Percentiles rank a stretch among this genome's conserved stretches.
Conservation (phyloP, 441 rosid genomes). For the Sinapis alba region DNA sequence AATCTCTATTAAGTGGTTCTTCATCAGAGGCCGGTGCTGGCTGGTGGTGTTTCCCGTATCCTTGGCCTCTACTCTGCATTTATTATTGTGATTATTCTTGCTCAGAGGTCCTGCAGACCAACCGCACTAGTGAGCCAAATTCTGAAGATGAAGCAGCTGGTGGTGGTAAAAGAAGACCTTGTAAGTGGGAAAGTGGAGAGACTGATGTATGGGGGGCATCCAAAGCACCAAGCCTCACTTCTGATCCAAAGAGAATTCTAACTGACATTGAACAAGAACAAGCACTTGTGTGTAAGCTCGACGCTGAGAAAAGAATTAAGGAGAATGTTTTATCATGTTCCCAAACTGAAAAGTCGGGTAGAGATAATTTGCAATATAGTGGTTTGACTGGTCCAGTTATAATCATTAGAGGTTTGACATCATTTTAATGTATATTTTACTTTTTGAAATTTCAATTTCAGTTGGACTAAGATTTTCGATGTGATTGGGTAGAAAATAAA, state of each 20-base stretch:
- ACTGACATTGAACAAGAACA: slow-evolving; percentile 84
- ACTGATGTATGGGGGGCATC: slow-evolving; percentile 76
- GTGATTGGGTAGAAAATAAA: no score
- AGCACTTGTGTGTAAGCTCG: slow-evolving; percentile 84
- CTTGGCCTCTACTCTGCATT: slow-evolving; percentile 15
- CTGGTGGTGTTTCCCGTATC: no score
- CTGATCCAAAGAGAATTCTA: slow-evolving; percentile 81
- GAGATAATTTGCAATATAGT: slow-evolving; percentile 80
- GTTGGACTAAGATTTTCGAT: no score
- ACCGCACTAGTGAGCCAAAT: slow-evolving; percentile 56
- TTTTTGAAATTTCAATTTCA: no score
- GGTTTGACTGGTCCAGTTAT: slow-evolving; percentile 85
- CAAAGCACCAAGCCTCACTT: slow-evolving; percentile 79
- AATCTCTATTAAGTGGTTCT: no score
- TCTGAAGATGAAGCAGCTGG: slow-evolving; percentile 81
- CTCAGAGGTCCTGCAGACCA: slow-evolving; percentile 75
- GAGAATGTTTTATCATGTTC: slow-evolving; percentile 79
- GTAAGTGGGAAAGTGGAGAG: slow-evolving; percentile 61
- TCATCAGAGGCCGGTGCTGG: no score
- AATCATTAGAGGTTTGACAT: slow-evolving; percentile 81
- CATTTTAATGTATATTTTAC: no score
- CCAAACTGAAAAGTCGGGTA: slow-evolving; percentile 62
- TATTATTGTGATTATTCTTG: no score
- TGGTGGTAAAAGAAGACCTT: slow-evolving; percentile 67
- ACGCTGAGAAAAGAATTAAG: slow-evolving; percentile 78